These are phyloP conservation scores for Oryza nivara DNA, from an alignment of 176 grass and related monocot genomes.

Conservation along the genomic window DNA sequence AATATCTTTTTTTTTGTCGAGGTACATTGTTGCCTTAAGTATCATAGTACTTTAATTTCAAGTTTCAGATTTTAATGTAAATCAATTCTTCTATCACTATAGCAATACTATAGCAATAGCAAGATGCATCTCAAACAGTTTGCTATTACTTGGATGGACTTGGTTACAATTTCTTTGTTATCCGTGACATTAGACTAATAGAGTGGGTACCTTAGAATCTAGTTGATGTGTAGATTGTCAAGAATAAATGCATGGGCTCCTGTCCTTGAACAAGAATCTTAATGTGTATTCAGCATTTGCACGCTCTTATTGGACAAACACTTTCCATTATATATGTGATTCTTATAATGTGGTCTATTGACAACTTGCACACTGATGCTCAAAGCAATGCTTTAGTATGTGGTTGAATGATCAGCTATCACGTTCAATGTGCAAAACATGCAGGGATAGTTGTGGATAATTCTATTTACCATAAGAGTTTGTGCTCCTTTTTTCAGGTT, in stretches of 20 bases:
- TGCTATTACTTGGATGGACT: slow-evolving; percentile 19
- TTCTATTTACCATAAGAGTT: neutral
- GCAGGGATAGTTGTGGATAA: neutral
- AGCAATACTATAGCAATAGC: neutral
- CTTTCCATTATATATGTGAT: neutral
- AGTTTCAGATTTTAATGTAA: slow-evolving; percentile 14
- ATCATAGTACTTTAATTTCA: slow-evolving; percentile 21
- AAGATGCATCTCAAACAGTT: slow-evolving; percentile 7
- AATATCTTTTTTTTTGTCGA: slow-evolving; percentile 25
- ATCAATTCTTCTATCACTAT: slow-evolving; percentile 1
- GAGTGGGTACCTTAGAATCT: neutral
- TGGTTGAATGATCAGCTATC: neutral
- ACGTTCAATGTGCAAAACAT: neutral
- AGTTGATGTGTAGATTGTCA: neutral
- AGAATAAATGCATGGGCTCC: slow-evolving; percentile 7
- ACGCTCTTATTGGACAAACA: neutral
- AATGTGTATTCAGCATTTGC: neutral
- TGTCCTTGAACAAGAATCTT: slow-evolving; percentile 11
- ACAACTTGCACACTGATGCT: neutral
- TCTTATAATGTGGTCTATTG: neutral
- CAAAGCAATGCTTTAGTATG: neutral
- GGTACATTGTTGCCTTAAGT: slow-evolving; percentile 12
- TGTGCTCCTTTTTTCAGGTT: slow-evolving; percentile 54
- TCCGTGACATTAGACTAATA: slow-evolving; percentile 17
- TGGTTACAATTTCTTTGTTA: slow-evolving; percentile 4